Base-by-base conservation (phyloP, 257 asterid genomes). In the Salvia rosmarinus region DNA sequence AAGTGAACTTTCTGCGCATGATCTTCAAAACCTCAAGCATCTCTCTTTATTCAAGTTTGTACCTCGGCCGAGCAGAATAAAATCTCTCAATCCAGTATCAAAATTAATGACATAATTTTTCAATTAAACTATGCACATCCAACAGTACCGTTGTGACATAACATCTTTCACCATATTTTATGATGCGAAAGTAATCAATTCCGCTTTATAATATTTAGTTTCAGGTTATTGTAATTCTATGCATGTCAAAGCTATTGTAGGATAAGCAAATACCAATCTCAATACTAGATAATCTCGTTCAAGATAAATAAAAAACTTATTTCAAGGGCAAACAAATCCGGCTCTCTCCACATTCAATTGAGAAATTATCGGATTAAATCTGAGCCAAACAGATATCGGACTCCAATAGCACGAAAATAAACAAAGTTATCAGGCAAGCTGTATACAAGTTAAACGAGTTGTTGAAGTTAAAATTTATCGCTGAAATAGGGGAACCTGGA, bases 401-500 rank as follows among this genome's bases (percentile, higher is more conserved):
- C 20, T 72, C 10, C 46, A 9, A 21, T 16, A n/a, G 57, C 46
- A 4, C n/a, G 3, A 57, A 21, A 4, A n/a, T 4, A 61, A 73
- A 16, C 59, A 8, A 63, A 35, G 19, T 35, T 30, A 6, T 6
- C 25, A 37, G 39, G 43, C 6, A 75, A 17, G 75, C 54, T 30
- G 10, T 6, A 43, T 19, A 9, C 23, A 16, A 4, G 44, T 52
- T 25, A 11, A 64, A 42, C 1, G 54, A 47, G 39, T 8, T 5
- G 25, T 13, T 16, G 60, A 50, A 66, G 37, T 16, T 39, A 14
- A 55, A 32, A 68, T 39, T 19, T 51, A 28, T 0, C 40, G 68
- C 12, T 65, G 19, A 43, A 25, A 44, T 25, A 21, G 46, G 28
- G 46, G 65, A 68, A 94, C 97, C 96, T 84, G 86, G 81, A 32